A percentile compares a stretch with the other conserved stretches of the same genome.
Evolutionary conservation across 1,284 basidiomycete genomes (phyloP).

Genomic region (Heimioporus punctisporus): DNA sequence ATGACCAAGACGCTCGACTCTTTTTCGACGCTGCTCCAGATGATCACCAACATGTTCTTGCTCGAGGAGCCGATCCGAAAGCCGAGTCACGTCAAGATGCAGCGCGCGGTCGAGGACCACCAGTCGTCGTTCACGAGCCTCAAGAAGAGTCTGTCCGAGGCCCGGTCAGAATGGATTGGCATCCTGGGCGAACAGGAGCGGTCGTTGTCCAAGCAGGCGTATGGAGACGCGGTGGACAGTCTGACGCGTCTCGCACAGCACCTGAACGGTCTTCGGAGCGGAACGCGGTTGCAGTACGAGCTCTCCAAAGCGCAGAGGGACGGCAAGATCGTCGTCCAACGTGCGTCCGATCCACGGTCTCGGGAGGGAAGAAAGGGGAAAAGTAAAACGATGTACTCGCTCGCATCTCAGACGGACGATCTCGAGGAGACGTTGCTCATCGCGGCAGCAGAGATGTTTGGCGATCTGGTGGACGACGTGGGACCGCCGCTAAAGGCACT

Average conservation of each 20-base stretch:
- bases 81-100: constrained; percentile 62
- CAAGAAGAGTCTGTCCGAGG: constrained; percentile 83
- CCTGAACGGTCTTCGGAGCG: constrained; percentile 83
- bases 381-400: constrained; percentile 10
- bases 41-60: constrained; percentile 84
- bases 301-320: constrained; percentile 70
- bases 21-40: constrained; percentile 81
- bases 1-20: constrained; percentile 88
- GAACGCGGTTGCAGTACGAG: constrained; percentile 83
- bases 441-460: constrained; percentile 78
- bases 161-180: constrained; percentile 79
- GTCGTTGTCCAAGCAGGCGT: constrained; percentile 56
- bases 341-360: background rate
- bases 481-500: constrained; percentile 79
- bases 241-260: constrained; percentile 91
- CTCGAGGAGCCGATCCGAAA: constrained; percentile 70
- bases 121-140: constrained; percentile 88
- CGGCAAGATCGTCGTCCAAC: constrained; percentile 46
- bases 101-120: constrained; percentile 78
- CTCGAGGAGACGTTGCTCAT: constrained; percentile 62
- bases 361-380: constrained; percentile 6
- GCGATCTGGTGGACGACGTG: constrained; percentile 81
- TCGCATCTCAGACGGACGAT: constrained; percentile 34
- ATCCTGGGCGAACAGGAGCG: constrained; percentile 40
- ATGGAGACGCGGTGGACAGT: constrained; percentile 84